Conservation (phyloP, 2,329 filamentous ascomycete genomes). For the Penicillium sp. region DNA sequence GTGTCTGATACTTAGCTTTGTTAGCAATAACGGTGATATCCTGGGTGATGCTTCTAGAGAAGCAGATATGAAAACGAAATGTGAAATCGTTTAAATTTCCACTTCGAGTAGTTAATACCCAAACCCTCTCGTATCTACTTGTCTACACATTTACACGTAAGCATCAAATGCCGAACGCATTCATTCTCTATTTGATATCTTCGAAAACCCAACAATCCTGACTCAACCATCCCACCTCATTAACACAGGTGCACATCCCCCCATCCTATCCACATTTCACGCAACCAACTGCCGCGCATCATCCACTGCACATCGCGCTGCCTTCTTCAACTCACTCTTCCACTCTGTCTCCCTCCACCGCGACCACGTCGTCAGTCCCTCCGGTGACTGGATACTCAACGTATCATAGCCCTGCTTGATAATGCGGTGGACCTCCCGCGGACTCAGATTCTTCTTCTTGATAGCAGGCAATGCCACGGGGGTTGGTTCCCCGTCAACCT, state of each 20-base stretch:
- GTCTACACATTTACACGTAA: not conserved
- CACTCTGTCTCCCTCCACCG: conserved; percentile 85
- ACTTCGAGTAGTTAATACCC: no score
- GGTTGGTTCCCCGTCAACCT: conserved; percentile 30
- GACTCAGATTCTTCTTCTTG: conserved; percentile 71
- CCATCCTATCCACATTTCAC: conserved; percentile 13
- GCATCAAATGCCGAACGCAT: not conserved
- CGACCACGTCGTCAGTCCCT: conserved; percentile 84
- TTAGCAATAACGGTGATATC: not conserved
- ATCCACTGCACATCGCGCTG: conserved; percentile 76
- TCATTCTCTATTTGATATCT: conserved; percentile 16
- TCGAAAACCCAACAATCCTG: not conserved
- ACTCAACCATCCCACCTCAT: not conserved
- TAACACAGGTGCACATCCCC: not conserved
- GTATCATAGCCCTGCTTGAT: conserved; percentile 98
- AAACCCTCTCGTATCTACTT: not conserved
- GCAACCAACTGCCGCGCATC: conserved; percentile 61
- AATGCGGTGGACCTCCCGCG: conserved; percentile 80
- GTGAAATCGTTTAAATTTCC: not conserved
- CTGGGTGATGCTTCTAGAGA: conserved; percentile 1
- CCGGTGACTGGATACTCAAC: conserved; percentile 84
- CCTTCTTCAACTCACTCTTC: conserved; percentile 81
- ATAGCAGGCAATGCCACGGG: conserved; percentile 36
- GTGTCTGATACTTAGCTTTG: not conserved
- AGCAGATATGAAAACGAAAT: conserved; percentile 1